A percentile compares a stretch with the other conserved stretches of the same genome.
These are phyloP conservation scores for Sporormia fimetaria DNA, from an alignment of 495 filamentous ascomycete species.

Conservation along the genomic window DNA sequence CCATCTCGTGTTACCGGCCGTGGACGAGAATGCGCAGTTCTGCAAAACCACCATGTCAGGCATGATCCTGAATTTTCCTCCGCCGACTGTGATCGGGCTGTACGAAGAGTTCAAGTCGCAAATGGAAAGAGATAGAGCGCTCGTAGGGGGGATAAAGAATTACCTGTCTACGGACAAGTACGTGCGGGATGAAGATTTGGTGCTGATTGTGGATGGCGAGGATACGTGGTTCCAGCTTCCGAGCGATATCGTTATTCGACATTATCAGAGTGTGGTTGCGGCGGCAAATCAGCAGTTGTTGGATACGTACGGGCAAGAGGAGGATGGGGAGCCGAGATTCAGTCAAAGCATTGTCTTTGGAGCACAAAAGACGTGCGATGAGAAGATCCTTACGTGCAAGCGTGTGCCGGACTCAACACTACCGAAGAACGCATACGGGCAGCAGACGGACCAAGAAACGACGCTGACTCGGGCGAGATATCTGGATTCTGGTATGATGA, in stretches of 20 bases:
- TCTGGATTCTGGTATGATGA: slow-evolving; percentile 30
- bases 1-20: slow-evolving; percentile 49
- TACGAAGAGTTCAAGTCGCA: slow-evolving; percentile 32
- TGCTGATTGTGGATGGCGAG: slow-evolving; percentile 46
- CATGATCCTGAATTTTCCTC: slow-evolving; percentile 51
- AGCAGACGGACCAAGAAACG: slow-evolving; percentile 40
- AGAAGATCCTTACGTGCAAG: slow-evolving; percentile 41
- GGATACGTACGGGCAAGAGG: slow-evolving; percentile 34
- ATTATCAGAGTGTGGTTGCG: slow-evolving; percentile 42
- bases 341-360: slow-evolving; percentile 49
- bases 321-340: slow-evolving; percentile 35
- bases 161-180: slow-evolving; percentile 42
- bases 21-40: slow-evolving; percentile 39
- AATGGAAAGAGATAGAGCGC: slow-evolving; percentile 16
- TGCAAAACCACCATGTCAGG: slow-evolving; percentile 51
- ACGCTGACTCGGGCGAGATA: slow-evolving; percentile 39
- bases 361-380: slow-evolving; percentile 46
- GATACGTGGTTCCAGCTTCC: slow-evolving; percentile 55
- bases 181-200: slow-evolving; percentile 47
- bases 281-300: slow-evolving; percentile 40
- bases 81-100: slow-evolving; percentile 47
- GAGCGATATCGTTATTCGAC: slow-evolving; percentile 44
- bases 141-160: slow-evolving; percentile 41
- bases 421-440: slow-evolving; percentile 47
- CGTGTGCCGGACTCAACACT: slow-evolving; percentile 46